Evolutionary conservation across 2,329 filamentous ascomycete species (phyloP), one percentile per base, ranked within the genome.

Genomic region (Chaetoscypha palmicola): DNA sequence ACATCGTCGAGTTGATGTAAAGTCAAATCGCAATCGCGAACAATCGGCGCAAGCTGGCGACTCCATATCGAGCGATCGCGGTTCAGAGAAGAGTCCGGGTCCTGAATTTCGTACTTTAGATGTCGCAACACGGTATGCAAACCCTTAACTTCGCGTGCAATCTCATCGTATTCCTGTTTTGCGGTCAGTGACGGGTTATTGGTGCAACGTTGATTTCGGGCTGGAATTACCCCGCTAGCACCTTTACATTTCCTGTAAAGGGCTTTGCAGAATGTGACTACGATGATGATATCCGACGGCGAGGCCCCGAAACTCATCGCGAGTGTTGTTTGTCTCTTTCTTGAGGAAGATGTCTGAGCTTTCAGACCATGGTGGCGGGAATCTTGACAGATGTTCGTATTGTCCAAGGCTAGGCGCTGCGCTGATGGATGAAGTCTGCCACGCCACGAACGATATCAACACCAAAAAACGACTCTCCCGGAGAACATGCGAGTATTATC

Each of bases 61-160:
- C 64, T 58, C 52, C 74, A 77, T 37, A 71, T 60, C 24, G 66
- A 61, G 17, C 63, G 64, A 20, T 59, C 57, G 32, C 64, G 58
- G 62, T 74, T 74, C 12, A 82, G 65, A 9, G 72, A 64, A 8
- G 77, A 80, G 52, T 74, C 73, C 1, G 68, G 66, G 52, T 78
- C 76, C 50, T 74, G 69, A 30, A 71, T 70, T 62, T 81, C 78
- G 50, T 70, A 66, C 43, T 73, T 75, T 20, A 82, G 65, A 53
- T 80, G 73, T 43, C 74, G 72, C 5, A 82, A 65, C 10, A 72
- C 71, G 4, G 69, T 69, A 52, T 81, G 72, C 31, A 83, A 64
- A 33, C 66, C 66, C 43, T 70, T 71, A 30, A 81, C 69, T 26
- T 71, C 69, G 11, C 62, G 58, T 11, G 73, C 68, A 36, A 76